A percentile compares a stretch with the other conserved stretches of the same genome.
Conservation (phyloP, 2,329 filamentous ascomycete species). For the Colletotrichum cuscutae region DNA sequence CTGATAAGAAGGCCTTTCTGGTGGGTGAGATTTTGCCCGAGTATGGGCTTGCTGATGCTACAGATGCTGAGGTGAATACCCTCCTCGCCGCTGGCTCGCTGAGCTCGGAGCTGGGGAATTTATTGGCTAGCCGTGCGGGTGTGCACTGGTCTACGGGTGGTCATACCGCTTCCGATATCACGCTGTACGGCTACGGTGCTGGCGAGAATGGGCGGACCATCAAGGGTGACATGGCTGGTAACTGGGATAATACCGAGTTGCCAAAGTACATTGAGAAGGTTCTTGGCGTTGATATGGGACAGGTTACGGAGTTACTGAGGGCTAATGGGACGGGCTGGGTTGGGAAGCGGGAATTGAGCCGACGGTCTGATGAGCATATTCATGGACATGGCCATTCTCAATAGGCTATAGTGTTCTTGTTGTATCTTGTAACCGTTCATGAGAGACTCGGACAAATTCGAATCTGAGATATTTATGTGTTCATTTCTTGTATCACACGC, state of each 20-base stretch:
- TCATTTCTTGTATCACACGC: too few relatives aligned
- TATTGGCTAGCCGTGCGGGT: conserved; percentile 39
- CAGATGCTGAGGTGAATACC: conserved; percentile 42
- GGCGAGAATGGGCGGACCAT: conserved; percentile 31
- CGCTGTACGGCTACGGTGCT: conserved; percentile 46
- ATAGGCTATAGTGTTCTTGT: not conserved
- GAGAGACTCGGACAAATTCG: too few relatives aligned
- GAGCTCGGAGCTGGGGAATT: conserved; percentile 40
- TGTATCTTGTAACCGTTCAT: too few relatives aligned
- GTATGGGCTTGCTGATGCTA: conserved; percentile 45
- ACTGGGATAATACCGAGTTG: conserved; percentile 42
- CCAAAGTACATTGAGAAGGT: conserved; percentile 40
- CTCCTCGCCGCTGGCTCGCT: conserved; percentile 42
- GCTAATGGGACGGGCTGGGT: conserved; percentile 40
- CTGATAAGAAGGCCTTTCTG: conserved; percentile 44
- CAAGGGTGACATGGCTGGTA: conserved; percentile 37
- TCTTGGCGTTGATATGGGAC: conserved; percentile 37
- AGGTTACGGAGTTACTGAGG: conserved; percentile 38
- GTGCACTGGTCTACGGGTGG: conserved; percentile 41
- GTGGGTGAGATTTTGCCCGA: conserved; percentile 42
- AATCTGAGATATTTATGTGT: too few relatives aligned
- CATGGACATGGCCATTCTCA: conserved; percentile 22
- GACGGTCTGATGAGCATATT: conserved; percentile 27
- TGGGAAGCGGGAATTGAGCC: conserved; percentile 34
- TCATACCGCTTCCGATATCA: conserved; percentile 45